Conservation (phyloP, 805 yeast genomes). For the Schwanniomyces yamadae region DNA sequence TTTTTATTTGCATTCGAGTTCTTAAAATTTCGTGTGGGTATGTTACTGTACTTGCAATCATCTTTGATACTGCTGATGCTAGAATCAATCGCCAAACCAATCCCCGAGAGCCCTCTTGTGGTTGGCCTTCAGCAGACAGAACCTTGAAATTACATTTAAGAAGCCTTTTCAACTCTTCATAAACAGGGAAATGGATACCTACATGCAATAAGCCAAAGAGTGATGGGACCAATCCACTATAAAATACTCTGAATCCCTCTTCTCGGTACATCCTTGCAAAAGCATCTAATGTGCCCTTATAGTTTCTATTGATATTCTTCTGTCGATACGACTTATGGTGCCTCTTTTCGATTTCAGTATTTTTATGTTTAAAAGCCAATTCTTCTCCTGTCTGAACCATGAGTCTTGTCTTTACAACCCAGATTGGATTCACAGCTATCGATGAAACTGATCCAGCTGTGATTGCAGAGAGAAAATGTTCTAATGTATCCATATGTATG, state of each 20-base stretch:
- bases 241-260: slow-evolving; percentile 81
- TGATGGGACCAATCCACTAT: slow-evolving; percentile 88
- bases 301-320: no score
- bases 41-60: slow-evolving; percentile 84
- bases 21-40: slow-evolving; percentile 95
- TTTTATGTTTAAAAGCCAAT: slow-evolving; percentile 3
- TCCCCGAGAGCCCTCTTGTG: slow-evolving; percentile 1
- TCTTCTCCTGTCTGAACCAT: slow-evolving; percentile 72
- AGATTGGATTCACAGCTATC: slow-evolving; percentile 84
- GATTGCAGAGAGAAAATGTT: slow-evolving; percentile 63
- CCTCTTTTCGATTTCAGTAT: slow-evolving; percentile 11
- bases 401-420: slow-evolving; percentile 95
- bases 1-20: slow-evolving; percentile 80
- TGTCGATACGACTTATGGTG: no score
- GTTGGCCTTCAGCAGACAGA: slow-evolving; percentile 3
- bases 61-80: slow-evolving; percentile 81
- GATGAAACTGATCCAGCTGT: slow-evolving; percentile 89
- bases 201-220: slow-evolving; percentile 88
- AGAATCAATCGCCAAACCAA: slow-evolving; percentile 32
- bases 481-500: slow-evolving; percentile 23
- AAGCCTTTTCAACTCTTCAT: slow-evolving; percentile 71
- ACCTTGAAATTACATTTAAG: slow-evolving; percentile 28
- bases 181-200: slow-evolving; percentile 93
- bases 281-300: slow-evolving; percentile 82
- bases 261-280: slow-evolving; percentile 70